phyloP scores from a whole-genome alignment of 257 asterid genomes.

The Parsonsia alboflavescens region DNA sequence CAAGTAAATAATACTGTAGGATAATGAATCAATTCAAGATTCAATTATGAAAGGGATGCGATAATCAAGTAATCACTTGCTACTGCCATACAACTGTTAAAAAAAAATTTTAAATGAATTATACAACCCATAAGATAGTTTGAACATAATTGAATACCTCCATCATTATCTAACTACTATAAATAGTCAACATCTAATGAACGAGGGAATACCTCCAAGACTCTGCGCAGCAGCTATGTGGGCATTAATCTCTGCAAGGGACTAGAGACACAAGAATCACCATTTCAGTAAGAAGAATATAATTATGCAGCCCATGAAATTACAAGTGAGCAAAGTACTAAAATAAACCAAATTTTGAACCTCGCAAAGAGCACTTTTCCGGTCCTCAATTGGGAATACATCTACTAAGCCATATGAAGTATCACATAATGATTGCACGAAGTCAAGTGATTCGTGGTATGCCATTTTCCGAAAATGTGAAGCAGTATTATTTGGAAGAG shows the following conservation, averaged over 20 bases:
- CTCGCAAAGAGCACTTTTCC: constrained; percentile 91
- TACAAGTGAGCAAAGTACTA: constrained; percentile 11
- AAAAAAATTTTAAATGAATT: not conserved
- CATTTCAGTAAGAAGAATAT: constrained; percentile 25
- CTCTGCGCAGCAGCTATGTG: constrained; percentile 66
- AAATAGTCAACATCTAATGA: not conserved
- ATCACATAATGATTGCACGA: constrained; percentile 83
- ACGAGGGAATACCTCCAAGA: constrained; percentile 70
- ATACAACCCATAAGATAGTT: not conserved
- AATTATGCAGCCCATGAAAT: constrained; percentile 1
- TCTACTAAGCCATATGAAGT: constrained; percentile 95
- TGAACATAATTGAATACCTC: not conserved
- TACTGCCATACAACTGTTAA: not conserved
- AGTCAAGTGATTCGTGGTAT: constrained; percentile 93
- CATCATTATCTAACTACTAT: not conserved
- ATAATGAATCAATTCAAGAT: not conserved
- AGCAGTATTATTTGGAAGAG: constrained; percentile 72
- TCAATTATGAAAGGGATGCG: not conserved
- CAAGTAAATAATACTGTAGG: not conserved
- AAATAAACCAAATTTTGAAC: constrained; percentile 32
- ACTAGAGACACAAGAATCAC: constrained; percentile 47
- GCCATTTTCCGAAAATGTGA: constrained; percentile 89
- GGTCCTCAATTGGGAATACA: constrained; percentile 89
- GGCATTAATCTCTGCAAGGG: constrained; percentile 72
- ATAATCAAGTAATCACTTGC: not conserved